Base-by-base conservation (phyloP, 2,329 filamentous ascomycete species). In the Colletotrichum paranaense region DNA sequence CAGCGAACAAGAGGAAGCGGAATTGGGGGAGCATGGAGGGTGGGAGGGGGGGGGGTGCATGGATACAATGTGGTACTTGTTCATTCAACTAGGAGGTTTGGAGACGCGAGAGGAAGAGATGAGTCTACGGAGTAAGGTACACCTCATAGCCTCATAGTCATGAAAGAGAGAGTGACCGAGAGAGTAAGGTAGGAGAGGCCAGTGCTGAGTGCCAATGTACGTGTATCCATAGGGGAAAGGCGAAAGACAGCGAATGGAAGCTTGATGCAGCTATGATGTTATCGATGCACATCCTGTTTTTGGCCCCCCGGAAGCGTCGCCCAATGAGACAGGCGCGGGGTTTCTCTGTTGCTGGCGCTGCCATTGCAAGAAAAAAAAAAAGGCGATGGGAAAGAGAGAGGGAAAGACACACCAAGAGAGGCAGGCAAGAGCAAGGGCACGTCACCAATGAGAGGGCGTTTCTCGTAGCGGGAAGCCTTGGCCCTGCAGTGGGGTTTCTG, bases 211-310 rank as follows among this genome's bases (percentile, higher is more conserved):
- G 58, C 38, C 38, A 42, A 35, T 28, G 56, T 35, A 58, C 30
- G 56, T 32, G 56, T 35, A 56, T 56, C 62, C 62, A 56, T 58
- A 58, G 19, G 56, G 30, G 35, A 9, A n/a, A 19, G 32, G 35
- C 9, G n/a, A 22, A 12, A 9, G 9, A 30, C 52, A 42, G 3
- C n/a, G 38, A 8, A 32, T 24, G 30, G 60, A 24, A 49, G 49
- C 68, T 74, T 74, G 68, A 74, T 74, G 72, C 72, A 74, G 68
- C 72, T 60, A 74, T 74, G 72, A 74, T 74, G 72, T 68, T 74
- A 74, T 74, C 68, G 58, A 72, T 38, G 62, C 57, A 55, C 68
- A 74, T 67, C 72, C 72, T 62, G 72, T 72, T 72, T 73, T 59
- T 74, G 22, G 35, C 67, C 62, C 62, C 56, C 62, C 28, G 68